A percentile compares a stretch with the other conserved stretches of the same genome.
Evolutionary conservation across 1,139 yeast genomes (phyloP).

Genomic region (Yamadazyma aaseri): DNA sequence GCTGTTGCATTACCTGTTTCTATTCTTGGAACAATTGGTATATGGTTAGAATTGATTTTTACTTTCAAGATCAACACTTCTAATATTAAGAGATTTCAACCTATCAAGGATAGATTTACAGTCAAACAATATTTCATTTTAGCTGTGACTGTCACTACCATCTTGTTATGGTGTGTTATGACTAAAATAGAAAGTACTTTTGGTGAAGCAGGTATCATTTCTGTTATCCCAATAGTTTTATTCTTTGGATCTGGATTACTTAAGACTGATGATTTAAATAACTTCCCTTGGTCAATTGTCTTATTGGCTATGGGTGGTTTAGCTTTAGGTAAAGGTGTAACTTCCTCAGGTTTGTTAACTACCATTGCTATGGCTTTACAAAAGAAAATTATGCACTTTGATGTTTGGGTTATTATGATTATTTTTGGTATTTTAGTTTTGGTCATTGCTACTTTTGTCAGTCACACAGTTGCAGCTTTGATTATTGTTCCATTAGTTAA

Average conservation of each 20-base stretch:
- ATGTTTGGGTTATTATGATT: slow-evolving; percentile 66
- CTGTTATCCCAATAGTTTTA: slow-evolving; percentile 77
- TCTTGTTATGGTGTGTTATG: slow-evolving; percentile 82
- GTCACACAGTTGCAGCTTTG: slow-evolving; percentile 77
- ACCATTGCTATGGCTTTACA: slow-evolving; percentile 75
- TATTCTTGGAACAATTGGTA: slow-evolving; percentile 54
- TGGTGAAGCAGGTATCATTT: slow-evolving; percentile 90
- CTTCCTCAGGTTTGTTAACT: slow-evolving; percentile 80
- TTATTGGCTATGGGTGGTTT: slow-evolving; percentile 96
- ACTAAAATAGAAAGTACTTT: slow-evolving; percentile 60
- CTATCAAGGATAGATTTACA: slow-evolving; percentile 70
- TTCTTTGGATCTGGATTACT: slow-evolving; percentile 87
- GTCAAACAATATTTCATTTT: slow-evolving; percentile 70
- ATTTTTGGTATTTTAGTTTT: slow-evolving; percentile 66
- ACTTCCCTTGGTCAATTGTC: slow-evolving; percentile 91
- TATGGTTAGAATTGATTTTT: slow-evolving; percentile 70
- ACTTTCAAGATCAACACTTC: slow-evolving; percentile 58
- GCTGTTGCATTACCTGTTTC: slow-evolving; percentile 81
- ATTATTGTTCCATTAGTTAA: slow-evolving; percentile 68
- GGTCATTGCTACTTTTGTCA: slow-evolving; percentile 60
- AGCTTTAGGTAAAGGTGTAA: slow-evolving; percentile 88
- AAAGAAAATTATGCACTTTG: slow-evolving; percentile 53
- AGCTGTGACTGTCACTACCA: slow-evolving; percentile 65
- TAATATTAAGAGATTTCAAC: slow-evolving; percentile 54
- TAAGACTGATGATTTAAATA: slow-evolving; percentile 84